These are phyloP conservation scores for Fraxinus sp. DNA, from an alignment of 305 asterid genomes.

Conservation along the genomic window DNA sequence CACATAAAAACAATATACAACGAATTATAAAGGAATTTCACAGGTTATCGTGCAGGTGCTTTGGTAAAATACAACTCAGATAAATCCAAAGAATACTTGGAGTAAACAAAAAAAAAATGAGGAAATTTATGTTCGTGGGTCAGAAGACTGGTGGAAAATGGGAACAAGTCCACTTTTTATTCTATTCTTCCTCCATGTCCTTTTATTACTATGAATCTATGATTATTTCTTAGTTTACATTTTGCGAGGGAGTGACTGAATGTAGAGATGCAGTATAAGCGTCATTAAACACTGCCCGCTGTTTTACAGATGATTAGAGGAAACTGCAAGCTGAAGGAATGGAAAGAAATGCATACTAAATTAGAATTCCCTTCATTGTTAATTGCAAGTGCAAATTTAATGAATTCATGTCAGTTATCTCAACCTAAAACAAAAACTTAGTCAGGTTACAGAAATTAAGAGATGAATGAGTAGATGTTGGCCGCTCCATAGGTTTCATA, in stretches of 20 bases:
- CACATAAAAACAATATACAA: not conserved
- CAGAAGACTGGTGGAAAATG: not conserved
- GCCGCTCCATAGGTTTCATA: not conserved
- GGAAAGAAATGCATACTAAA: not conserved
- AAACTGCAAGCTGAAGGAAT: not conserved
- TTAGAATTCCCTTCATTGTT: not conserved
- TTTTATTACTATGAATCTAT: not conserved
- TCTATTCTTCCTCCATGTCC: not conserved
- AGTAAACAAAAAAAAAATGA: not conserved
- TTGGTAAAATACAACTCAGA: conserved; percentile 7
- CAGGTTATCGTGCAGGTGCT: conserved; percentile 7
- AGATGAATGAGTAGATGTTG: not conserved
- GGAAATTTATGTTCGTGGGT: not conserved
- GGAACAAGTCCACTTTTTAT: not conserved
- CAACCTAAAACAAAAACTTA: not conserved
- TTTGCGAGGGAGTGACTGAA: not conserved
- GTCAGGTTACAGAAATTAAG: conserved; percentile 2
- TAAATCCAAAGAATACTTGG: conserved; percentile 7
- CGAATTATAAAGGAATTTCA: not conserved
- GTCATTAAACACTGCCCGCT: not conserved
- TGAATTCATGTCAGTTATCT: conserved; percentile 6
- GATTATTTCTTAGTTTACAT: not conserved
- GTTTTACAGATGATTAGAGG: not conserved
- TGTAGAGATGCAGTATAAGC: not conserved
- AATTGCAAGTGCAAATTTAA: not conserved